A percentile compares a stretch with the other conserved stretches of the same genome.
Evolutionary conservation across 306 rosid species (phyloP).

Genomic region (Vicia sativa): DNA sequence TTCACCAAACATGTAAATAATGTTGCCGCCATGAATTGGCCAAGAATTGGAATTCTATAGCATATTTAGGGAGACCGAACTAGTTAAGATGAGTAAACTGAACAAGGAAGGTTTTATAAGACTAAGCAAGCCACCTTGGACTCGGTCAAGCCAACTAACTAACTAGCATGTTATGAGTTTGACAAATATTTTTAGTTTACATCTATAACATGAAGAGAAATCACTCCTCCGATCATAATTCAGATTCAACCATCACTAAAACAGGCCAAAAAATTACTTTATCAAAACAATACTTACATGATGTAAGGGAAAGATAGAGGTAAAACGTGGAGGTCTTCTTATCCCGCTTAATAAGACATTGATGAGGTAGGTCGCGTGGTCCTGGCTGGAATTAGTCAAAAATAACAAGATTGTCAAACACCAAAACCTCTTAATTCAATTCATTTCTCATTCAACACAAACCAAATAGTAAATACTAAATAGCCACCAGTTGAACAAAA

Average conservation of each 20-base stretch:
- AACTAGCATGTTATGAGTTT: constrained; percentile 7
- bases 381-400: constrained; percentile 82
- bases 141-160: constrained; percentile 40
- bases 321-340: constrained; percentile 86
- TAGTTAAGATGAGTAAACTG: constrained; percentile 2
- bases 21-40: not conserved
- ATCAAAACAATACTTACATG: constrained; percentile 58
- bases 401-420: constrained; percentile 37
- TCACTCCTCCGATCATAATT: constrained; percentile 21
- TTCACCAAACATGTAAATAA: constrained; percentile 4
- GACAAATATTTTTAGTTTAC: constrained; percentile 1
- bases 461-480: constrained; percentile 5
- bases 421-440: constrained; percentile 24
- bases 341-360: constrained; percentile 85
- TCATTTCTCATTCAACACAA: not conserved
- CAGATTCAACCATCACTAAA: constrained; percentile 31
- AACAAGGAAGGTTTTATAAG: constrained; percentile 22
- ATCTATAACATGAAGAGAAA: constrained; percentile 19
- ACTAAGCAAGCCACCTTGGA: constrained; percentile 37
- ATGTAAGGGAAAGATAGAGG: constrained; percentile 77
- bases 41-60: not conserved
- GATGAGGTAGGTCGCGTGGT: constrained; percentile 71
- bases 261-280: constrained; percentile 14
- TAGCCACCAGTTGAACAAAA: constrained; percentile 13
- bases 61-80: constrained; percentile 20